A percentile compares a stretch with the other conserved stretches of the same genome.
Conservation (phyloP, 306 rosid genomes). For the Vigna trinervia region DNA sequence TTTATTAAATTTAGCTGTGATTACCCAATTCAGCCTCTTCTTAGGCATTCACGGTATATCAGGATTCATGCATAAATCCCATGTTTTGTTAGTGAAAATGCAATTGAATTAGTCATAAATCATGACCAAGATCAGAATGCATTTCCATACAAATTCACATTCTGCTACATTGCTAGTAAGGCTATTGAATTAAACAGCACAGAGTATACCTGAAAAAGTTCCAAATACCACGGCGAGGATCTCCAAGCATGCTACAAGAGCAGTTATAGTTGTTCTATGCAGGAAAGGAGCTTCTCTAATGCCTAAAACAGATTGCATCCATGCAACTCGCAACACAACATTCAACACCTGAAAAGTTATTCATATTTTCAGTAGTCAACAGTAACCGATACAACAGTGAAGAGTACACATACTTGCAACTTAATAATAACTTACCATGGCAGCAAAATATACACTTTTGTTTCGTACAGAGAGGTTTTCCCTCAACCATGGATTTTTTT, state of each 20-base stretch:
- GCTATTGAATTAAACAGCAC: background rate
- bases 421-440: constrained; percentile 55
- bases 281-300: constrained; percentile 59
- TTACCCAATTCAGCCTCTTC: no score
- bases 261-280: constrained; percentile 63
- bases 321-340: constrained; percentile 65
- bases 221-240: constrained; percentile 87
- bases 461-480: constrained; percentile 65
- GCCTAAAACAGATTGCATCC: constrained; percentile 79
- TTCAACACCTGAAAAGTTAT: constrained; percentile 63
- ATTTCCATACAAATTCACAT: background rate
- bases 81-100: background rate
- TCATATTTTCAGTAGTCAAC: background rate
- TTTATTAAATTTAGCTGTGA: no score
- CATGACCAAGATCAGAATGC: background rate
- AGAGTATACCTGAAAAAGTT: constrained; percentile 74
- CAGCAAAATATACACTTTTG: constrained; percentile 67
- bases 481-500: constrained; percentile 55
- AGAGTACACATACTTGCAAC: background rate
- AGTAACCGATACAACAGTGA: background rate
- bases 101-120: background rate
- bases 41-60: background rate
- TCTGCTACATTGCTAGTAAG: constrained; percentile 3
- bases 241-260: constrained; percentile 74
- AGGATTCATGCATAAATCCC: background rate